Evolutionary conservation across 257 asterid species (phyloP), one percentile per base, ranked within the genome.

Genomic region (Ligustrum vulgare): DNA sequence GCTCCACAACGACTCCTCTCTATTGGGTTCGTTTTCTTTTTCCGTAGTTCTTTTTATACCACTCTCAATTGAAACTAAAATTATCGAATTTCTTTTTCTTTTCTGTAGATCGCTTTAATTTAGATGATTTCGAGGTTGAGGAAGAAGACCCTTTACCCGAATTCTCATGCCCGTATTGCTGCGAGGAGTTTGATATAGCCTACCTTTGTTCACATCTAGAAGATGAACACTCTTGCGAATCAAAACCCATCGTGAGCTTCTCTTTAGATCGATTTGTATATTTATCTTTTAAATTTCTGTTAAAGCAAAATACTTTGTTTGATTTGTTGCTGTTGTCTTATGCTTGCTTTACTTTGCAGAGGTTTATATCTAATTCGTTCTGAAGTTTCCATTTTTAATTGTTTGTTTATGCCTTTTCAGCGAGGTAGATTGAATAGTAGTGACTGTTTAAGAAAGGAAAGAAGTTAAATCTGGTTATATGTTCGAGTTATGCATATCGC

Each of bases 181-280:
- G 78, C 43, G 96, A 90, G 73, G 97, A 93, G 70, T 91, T 87
- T 67, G 98, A 93, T 81, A 71, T 86, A 43, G 83, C 86, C n/a
- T 90, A 96, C 69, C 93, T 93, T 75, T 91, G 96, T 85, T 84
- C 89, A 4, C 97, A 93, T 87, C 96, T 93, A 0, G 96, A 93
- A 75, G 88, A 88, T 78, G 91, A 91, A 11, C 97, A 89, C 69
- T 79, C 96, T n/a, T 83, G 77, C 71, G 94, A 90, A 74, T 82
- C 96, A 49, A 91, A 79, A 86, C 77, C 91, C 81, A 80, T 93
- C 41, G 98, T 93, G 78, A 90, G 98, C 80, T 79, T 67, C 77
- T 77, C 23, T 35, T 77, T 68, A 47, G 67, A 54, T 75, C 34
- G 11, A 75, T 73, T 16, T 34, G 32, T 47, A 43, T 64, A 3